Base-by-base conservation (phyloP, 2,329 filamentous ascomycete species). In the Diaporthe eres region DNA sequence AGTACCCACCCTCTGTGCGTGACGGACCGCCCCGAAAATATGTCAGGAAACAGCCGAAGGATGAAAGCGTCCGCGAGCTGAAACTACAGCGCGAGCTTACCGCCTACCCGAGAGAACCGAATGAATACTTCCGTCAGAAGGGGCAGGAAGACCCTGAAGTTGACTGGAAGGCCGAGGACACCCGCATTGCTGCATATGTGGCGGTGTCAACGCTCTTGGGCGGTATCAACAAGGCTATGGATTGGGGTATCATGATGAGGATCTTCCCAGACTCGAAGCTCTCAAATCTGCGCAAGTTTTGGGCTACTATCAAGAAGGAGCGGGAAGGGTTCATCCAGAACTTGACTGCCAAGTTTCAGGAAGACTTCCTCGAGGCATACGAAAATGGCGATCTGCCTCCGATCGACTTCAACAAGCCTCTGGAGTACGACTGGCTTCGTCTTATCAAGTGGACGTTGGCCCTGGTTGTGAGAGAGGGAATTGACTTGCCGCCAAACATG, bases 371-470 rank as follows among this genome's bases (percentile, higher is more conserved):
- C 8, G 83, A 87, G 63, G 93, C 93, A 0, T 95, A 95, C 78
- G 89, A 92, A 78, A 87, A 86, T 2, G 88, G 89, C 12, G 88
- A 92, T 77, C 78, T 96, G 1, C 88, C 91, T 2, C 82, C 86
- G 2, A 86, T 96, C 28, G 86, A 95, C 81, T 94, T 90, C 78
- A 87, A 94, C 70, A 84, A 93, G 61, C 87, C 92, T 0, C 82
- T 89, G 53, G 87, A 88, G 2, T 95, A 94, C 76, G 92, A 96
- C 80, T 95, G 94, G 93, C 84, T 86, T 13, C 83, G 82, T 6
- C 83, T 96, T 8, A 88, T 95, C 63, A 86, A 88, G 49, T 96
- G 94, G 94, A 89, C 92, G 1, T 85, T 91, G 77, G 86, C 87
- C 31, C 89, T 90, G 5, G 83, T 87, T 34, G 84, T 84, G 0